Percentiles rank a stretch among this genome's conserved stretches.
phyloP scores from a whole-genome alignment of 2,329 filamentous ascomycete genomes.

The Elsinoe arachidis region DNA sequence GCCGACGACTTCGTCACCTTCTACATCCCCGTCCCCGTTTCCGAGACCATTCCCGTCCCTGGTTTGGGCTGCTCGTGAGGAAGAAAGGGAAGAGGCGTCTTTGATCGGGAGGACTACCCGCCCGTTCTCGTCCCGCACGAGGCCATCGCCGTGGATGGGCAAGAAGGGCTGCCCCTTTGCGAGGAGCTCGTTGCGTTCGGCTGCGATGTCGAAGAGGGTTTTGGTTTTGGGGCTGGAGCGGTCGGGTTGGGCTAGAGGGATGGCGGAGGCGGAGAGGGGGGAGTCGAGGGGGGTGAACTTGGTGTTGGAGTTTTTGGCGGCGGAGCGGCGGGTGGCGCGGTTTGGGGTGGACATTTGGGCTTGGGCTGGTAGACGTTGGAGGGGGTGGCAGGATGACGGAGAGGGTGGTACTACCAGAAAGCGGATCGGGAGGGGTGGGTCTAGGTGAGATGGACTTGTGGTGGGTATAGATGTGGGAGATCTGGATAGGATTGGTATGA shows the following conservation, averaged over 20 bases:
- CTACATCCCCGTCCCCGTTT: slow-evolving; percentile 23
- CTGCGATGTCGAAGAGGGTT: slow-evolving; percentile 66
- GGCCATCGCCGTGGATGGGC: slow-evolving; percentile 31
- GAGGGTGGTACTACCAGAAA: neutral
- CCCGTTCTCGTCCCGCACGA: slow-evolving; percentile 25
- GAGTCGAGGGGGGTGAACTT: slow-evolving; percentile 25
- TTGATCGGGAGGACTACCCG: slow-evolving; percentile 22
- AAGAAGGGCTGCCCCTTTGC: slow-evolving; percentile 43
- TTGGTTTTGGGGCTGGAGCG: slow-evolving; percentile 53
- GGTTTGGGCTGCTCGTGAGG: neutral
- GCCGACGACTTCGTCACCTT: slow-evolving; percentile 37
- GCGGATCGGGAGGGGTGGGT: no score
- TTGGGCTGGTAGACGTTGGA: neutral
- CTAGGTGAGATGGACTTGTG: no score
- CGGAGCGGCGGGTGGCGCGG: slow-evolving; percentile 38
- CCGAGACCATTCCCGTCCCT: slow-evolving; percentile 24
- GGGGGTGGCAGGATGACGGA: neutral
- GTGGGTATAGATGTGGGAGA: no score
- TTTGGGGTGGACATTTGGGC: slow-evolving; percentile 28
- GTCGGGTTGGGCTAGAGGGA: slow-evolving; percentile 62
- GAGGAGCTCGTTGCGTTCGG: slow-evolving; percentile 46
- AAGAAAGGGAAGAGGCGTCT: neutral
- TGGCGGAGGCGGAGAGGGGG: slow-evolving; percentile 39
- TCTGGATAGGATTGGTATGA: no score
- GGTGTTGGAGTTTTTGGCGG: slow-evolving; percentile 25